Conservation (phyloP, 768 basidiomycete species). For the Psilocybe cubensis region DNA sequence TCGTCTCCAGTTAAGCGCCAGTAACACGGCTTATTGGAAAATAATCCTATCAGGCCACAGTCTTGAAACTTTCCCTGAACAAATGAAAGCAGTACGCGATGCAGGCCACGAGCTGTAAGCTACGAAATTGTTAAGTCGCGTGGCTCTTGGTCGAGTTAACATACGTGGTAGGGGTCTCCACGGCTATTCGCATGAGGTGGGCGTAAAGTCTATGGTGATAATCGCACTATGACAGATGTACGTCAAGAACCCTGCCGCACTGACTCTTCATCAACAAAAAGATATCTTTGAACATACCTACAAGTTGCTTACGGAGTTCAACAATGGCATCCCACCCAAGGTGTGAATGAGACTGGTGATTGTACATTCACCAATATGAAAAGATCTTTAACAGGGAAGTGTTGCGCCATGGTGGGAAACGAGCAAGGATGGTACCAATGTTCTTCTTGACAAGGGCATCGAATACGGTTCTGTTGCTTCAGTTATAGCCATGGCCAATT, state of each 20-base stretch:
- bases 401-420: slow-evolving; percentile 86
- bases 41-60: slow-evolving; percentile 73
- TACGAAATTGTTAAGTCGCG: no score
- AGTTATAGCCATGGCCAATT: background rate
- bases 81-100: slow-evolving; percentile 72
- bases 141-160: background rate
- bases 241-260: slow-evolving; percentile 60
- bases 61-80: slow-evolving; percentile 72
- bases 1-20: no score
- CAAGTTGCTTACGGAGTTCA: slow-evolving; percentile 68
- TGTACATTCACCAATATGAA: no score
- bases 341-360: slow-evolving; percentile 20
- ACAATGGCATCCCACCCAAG: slow-evolving; percentile 58
- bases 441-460: slow-evolving; percentile 73
- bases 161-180: slow-evolving; percentile 53
- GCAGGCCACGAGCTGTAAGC: slow-evolving; percentile 72
- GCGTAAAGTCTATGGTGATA: background rate
- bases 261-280: slow-evolving; percentile 69
- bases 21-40: no score
- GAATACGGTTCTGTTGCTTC: slow-evolving; percentile 59
- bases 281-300: slow-evolving; percentile 72
- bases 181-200: slow-evolving; percentile 72
- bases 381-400: slow-evolving; percentile 40
- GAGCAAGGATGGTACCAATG: slow-evolving; percentile 63
- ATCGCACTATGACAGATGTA: no score